A percentile compares a stretch with the other conserved stretches of the same genome.
phyloP scores from a whole-genome alignment of 73 alveolate species.

The Tetrahymena thermophila region DNA sequence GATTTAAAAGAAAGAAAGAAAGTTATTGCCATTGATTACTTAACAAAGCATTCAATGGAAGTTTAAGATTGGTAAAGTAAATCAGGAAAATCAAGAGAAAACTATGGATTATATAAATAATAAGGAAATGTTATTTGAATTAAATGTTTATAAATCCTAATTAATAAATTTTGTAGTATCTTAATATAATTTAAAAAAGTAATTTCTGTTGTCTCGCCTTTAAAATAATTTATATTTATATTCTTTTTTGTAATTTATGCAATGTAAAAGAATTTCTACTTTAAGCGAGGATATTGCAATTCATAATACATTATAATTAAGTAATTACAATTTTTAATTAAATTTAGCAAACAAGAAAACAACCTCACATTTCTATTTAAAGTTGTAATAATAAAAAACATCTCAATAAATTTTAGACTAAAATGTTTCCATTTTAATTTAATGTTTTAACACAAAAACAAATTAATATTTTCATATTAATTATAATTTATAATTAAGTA shows the following conservation, averaged over 20 bases:
- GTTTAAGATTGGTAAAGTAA: slow-evolving; percentile 27
- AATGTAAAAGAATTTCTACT: neutral
- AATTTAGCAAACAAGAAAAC: neutral
- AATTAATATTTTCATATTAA: no score
- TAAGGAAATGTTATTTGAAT: neutral
- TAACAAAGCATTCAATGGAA: slow-evolving; percentile 46
- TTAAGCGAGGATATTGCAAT: neutral
- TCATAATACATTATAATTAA: no score
- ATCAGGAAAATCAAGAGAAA: slow-evolving; percentile 27
- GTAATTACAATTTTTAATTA: neutral
- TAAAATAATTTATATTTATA: no score
- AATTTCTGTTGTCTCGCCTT: no score
- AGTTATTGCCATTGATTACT: slow-evolving; percentile 29
- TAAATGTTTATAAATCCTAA: neutral
- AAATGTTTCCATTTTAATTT: no score
- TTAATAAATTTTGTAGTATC: neutral
- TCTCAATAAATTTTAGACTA: no score
- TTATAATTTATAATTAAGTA: no score
- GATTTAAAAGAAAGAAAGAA: slow-evolving; percentile 23
- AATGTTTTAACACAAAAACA: no score
- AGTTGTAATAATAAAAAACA: no score
- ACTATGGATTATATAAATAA: slow-evolving; percentile 21
- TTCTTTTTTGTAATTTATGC: neutral
- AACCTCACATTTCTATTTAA: no score
- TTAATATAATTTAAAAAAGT: no score